Evolutionary conservation across 495 filamentous ascomycete genomes (phyloP), one percentile per base, ranked within the genome.

Genomic region (Staphylotrichum tortipilum): DNA sequence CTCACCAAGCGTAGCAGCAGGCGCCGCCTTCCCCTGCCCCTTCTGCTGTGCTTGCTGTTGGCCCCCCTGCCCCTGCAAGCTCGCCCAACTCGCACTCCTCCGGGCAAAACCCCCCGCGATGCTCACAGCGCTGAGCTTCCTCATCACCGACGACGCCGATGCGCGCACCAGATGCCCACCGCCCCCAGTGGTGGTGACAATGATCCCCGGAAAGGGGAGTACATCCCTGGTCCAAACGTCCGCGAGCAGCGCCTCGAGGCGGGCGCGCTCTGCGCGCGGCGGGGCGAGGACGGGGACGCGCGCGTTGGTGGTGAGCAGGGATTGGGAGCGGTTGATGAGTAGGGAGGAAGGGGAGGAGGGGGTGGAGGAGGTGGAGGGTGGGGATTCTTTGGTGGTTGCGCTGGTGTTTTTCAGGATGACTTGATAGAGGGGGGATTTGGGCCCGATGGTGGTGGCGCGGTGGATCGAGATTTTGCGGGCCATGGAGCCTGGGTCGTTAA

Each of bases 381-480:
- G 31, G n/a, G n/a, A n/a, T n/a, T n/a, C n/a, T n/a, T n/a, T n/a
- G n/a, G n/a, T n/a, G n/a, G n/a, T n/a, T n/a, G 78, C 80, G 60
- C 84, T 81, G 2, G 92, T 96, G 56, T 94, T 94, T 58, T 86
- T 89, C 60, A 98, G 89, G 31, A 95, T 85, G 34, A 96, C 83
- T 56, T 90, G 83, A 67, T 65, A 80, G 38, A 75, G 70, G 47
- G 77, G 73, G 12, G 75, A 77, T 59, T 74, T 82, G 24, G 76
- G 76, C 10, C 82, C 72, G 56, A 85, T 71, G 4, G 86, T 82
- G 11, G 82, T 78, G 19, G 86, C 78, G 33, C 86, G 78, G 55
- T 90, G 85, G 58, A 95, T 82, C 7, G 89, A 94, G 55, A 88
- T 80, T 55, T 83, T 79, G 49, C 88, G 81, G 24, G 82, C 76